A percentile compares a stretch with the other conserved stretches of the same genome.
phyloP scores from a whole-genome alignment of 1,139 yeast genomes.

The Candida anutae region DNA sequence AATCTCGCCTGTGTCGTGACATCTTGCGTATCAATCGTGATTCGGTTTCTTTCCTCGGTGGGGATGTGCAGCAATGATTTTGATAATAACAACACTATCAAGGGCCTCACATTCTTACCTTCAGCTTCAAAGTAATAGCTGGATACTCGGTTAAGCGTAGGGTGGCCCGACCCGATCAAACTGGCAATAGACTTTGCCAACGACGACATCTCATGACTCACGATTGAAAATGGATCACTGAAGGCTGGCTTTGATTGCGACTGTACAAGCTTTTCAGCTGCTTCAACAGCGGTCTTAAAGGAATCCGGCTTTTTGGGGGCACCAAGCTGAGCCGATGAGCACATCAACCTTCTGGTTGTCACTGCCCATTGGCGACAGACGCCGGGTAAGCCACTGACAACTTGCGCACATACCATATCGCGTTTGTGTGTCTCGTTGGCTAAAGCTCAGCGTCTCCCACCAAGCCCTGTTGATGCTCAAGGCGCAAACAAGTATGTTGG shows the following conservation, averaged over 20 bases:
- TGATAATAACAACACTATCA: conserved; percentile 74
- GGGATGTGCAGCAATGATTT: conserved; percentile 81
- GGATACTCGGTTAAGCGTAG: conserved; percentile 82
- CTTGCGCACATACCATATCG: no score
- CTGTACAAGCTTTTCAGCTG: conserved; percentile 76
- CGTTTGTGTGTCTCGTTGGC: no score
- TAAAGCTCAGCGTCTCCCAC: no score
- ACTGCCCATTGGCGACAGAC: no score
- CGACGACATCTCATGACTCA: conserved; percentile 90
- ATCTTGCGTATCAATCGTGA: conserved; percentile 51
- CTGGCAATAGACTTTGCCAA: conserved; percentile 81
- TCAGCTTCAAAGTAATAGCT: conserved; percentile 92
- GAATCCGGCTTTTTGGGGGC: conserved; percentile 14
- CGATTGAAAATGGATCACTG: conserved; percentile 80
- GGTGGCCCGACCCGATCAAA: conserved; percentile 88
- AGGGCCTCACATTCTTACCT: conserved; percentile 92
- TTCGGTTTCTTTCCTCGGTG: conserved; percentile 54
- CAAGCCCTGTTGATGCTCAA: no score
- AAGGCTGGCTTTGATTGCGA: conserved; percentile 48
- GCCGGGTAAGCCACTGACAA: no score
- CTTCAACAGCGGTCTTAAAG: conserved; percentile 54
- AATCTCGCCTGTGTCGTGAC: conserved; percentile 58
- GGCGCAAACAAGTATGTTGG: no score
- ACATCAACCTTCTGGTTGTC: no score
- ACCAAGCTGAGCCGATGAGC: no score